phyloP scores from a whole-genome alignment of 805 yeast genomes.

The Saccharomycopsis amapae region DNA sequence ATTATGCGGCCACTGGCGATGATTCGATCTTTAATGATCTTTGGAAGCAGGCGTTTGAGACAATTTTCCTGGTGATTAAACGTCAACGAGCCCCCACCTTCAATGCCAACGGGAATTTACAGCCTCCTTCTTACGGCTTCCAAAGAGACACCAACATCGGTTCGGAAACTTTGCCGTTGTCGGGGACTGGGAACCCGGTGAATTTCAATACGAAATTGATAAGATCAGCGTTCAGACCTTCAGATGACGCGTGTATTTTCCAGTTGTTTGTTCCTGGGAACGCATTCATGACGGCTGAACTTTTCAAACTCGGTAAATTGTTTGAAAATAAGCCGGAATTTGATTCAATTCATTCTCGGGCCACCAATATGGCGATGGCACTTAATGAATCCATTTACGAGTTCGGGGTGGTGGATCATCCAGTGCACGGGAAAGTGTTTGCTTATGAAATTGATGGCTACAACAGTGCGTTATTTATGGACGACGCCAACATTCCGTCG shows the following conservation, averaged over 20 bases:
- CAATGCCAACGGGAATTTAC: constrained; percentile 35
- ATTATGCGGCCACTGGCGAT: constrained; percentile 49
- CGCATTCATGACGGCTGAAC: constrained; percentile 64
- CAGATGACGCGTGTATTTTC: constrained; percentile 43
- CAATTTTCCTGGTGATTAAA: constrained; percentile 43
- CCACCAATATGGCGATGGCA: constrained; percentile 6
- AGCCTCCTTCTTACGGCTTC: constrained; percentile 53
- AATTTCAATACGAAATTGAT: constrained; percentile 49
- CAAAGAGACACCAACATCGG: constrained; percentile 69
- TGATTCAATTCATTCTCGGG: neutral
- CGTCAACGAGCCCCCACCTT: constrained; percentile 61
- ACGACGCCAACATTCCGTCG: constrained; percentile 88
- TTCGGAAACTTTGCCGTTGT: constrained; percentile 70
- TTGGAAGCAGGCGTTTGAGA: constrained; percentile 57
- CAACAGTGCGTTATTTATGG: constrained; percentile 70
- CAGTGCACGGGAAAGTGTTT: constrained; percentile 64
- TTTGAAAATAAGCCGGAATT: constrained; percentile 23
- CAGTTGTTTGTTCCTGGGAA: constrained; percentile 79
- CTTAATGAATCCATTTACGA: constrained; percentile 35
- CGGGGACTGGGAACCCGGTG: constrained; percentile 82
- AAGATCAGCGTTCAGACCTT: constrained; percentile 49
- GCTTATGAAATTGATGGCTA: constrained; percentile 90
- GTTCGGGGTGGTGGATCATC: constrained; percentile 62
- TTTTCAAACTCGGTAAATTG: constrained; percentile 31
- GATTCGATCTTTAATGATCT: constrained; percentile 33